Evolutionary conservation across 768 basidiomycete species (phyloP).

Genomic region (Porphyrellus cyaneotinctus): DNA sequence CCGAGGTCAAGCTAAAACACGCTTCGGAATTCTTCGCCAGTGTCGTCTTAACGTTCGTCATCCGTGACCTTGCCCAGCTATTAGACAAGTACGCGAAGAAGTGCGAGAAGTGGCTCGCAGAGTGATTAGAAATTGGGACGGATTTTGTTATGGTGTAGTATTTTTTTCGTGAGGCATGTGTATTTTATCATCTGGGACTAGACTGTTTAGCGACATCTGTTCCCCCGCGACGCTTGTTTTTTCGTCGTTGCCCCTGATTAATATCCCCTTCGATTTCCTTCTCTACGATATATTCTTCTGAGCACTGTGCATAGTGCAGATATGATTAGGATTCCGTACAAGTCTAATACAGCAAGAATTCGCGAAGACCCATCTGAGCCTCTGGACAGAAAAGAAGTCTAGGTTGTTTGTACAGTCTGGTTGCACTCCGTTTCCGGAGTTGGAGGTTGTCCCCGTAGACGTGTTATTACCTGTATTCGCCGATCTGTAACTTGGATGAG

Average conservation of each 20-base stretch:
- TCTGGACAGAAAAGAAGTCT: neutral
- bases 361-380: neutral
- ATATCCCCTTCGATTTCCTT: constrained; percentile 16
- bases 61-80: constrained; percentile 79
- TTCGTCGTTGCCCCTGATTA: constrained; percentile 8
- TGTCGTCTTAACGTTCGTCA: constrained; percentile 85
- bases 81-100: constrained; percentile 93
- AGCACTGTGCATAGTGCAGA: constrained; percentile 17
- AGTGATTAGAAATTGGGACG: constrained; percentile 41
- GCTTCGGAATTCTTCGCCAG: constrained; percentile 90
- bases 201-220: constrained; percentile 30
- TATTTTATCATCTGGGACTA: constrained; percentile 36
- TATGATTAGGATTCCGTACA: neutral
- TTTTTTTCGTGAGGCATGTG: constrained; percentile 27
- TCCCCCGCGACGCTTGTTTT: constrained; percentile 18
- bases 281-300: constrained; percentile 25
- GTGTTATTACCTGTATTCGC: constrained; percentile 57
- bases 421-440: constrained; percentile 46
- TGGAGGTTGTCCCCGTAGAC: constrained; percentile 52
- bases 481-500: constrained; percentile 39
- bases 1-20: constrained; percentile 74
- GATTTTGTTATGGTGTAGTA: constrained; percentile 26
- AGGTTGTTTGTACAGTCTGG: constrained; percentile 10
- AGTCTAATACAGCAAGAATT: constrained; percentile 2
- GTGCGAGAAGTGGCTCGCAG: constrained; percentile 88